Conservation (phyloP, 176 grass and related monocot genomes). For the Thalia dealbata region DNA sequence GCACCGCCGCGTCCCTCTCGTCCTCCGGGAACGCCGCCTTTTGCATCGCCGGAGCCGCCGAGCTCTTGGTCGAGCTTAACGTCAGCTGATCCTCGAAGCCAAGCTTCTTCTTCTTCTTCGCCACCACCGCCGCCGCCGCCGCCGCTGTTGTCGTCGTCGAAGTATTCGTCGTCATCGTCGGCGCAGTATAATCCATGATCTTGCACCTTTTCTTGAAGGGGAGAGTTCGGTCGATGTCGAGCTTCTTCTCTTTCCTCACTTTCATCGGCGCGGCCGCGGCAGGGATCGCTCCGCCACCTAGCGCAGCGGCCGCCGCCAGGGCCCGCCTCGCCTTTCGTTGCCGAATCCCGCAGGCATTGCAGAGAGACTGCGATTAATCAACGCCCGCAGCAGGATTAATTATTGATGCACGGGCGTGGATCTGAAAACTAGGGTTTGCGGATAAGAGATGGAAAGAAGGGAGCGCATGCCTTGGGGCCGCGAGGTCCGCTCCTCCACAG, state of each 20-base stretch:
- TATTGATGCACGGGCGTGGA: not conserved
- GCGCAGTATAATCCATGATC: not conserved
- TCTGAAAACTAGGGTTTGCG: not conserved
- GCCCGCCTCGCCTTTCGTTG: slow-evolving; percentile 87
- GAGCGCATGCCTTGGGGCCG: slow-evolving; percentile 71
- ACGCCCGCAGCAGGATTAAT: slow-evolving; percentile 10
- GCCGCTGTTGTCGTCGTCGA: too few species aligned
- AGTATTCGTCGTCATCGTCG: not conserved
- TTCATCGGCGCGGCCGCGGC: slow-evolving; percentile 18
- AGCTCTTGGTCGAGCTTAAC: slow-evolving; percentile 43
- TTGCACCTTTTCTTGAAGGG: slow-evolving; percentile 99
- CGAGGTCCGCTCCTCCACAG: slow-evolving; percentile 95
- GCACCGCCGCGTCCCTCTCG: slow-evolving; percentile 84
- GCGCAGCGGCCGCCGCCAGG: slow-evolving; percentile 33
- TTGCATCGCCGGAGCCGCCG: not conserved
- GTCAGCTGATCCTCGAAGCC: slow-evolving; percentile 37
- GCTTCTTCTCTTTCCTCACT: slow-evolving; percentile 58
- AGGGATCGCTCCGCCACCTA: not conserved
- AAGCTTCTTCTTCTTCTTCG: slow-evolving; percentile 20
- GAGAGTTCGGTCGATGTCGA: slow-evolving; percentile 50
- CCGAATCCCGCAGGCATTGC: slow-evolving; percentile 94
- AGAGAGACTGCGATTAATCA: slow-evolving; percentile 99
- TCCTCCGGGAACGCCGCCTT: slow-evolving; percentile 44
- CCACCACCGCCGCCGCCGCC: not conserved
- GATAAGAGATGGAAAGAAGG: too few species aligned